phyloP scores from a whole-genome alignment of 2,329 filamentous ascomycete species.

The Penicillium sclerotiorum region DNA sequence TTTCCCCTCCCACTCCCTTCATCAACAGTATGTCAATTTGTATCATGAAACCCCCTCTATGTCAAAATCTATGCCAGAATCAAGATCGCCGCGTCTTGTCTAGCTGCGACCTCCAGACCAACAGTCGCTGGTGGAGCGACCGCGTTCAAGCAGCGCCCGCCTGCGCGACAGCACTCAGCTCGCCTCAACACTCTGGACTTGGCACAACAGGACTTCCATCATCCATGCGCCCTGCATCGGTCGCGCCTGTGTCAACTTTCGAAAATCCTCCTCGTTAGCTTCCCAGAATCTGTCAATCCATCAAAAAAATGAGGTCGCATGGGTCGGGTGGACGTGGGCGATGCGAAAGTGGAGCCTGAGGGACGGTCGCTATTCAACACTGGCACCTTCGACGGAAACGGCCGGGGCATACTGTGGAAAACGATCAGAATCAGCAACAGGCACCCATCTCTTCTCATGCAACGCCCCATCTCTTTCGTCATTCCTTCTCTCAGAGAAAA shows the following conservation, averaged over 20 bases:
- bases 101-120: too few species aligned
- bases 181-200: too few species aligned
- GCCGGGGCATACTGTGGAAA: constrained; percentile 15
- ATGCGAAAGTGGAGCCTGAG: constrained; percentile 3
- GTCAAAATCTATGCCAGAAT: background rate
- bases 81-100: background rate
- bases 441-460: background rate
- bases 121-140: too few species aligned
- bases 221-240: background rate
- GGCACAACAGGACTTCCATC: too few species aligned
- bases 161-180: too few species aligned
- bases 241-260: too few species aligned
- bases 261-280: too few species aligned
- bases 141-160: too few species aligned
- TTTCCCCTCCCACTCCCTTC: background rate
- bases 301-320: background rate
- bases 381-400: constrained; percentile 23
- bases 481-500: background rate
- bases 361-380: constrained; percentile 19
- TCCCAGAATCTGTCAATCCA: too few species aligned
- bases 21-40: background rate
- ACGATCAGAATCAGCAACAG: background rate
- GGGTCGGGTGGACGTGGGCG: background rate
- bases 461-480: too few species aligned
- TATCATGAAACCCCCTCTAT: background rate